phyloP scores from a whole-genome alignment of 192 early-diverging fungal species.

The Rhizophagus prolifer region DNA sequence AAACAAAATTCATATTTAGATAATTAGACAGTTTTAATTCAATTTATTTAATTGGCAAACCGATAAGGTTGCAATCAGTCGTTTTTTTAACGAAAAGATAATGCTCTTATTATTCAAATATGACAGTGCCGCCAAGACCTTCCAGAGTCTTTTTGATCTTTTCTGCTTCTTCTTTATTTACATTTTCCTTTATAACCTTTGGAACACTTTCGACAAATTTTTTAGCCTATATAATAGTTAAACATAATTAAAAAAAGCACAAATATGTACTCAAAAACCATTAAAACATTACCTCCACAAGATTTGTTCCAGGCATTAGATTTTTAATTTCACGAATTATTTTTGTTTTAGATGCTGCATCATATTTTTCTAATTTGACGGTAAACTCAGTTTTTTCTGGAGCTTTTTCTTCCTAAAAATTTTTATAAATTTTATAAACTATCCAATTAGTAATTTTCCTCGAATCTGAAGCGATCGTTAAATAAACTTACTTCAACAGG shows the following conservation, averaged over 20 bases:
- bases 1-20: background rate
- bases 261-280: background rate
- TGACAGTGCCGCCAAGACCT: slow-evolving; percentile 87
- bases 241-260: background rate
- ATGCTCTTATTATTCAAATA: slow-evolving; percentile 75
- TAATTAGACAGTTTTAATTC: background rate
- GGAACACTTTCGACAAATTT: slow-evolving; percentile 98
- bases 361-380: slow-evolving; percentile 95
- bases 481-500: slow-evolving; percentile 48
- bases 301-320: slow-evolving; percentile 86
- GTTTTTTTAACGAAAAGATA: background rate
- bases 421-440: background rate
- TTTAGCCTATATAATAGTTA: slow-evolving; percentile 72
- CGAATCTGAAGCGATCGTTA: no score
- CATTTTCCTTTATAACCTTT: slow-evolving; percentile 90
- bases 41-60: background rate
- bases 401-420: slow-evolving; percentile 73
- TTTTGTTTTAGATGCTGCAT: slow-evolving; percentile 94
- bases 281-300: slow-evolving; percentile 74
- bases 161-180: slow-evolving; percentile 93
- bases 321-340: slow-evolving; percentile 98
- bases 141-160: slow-evolving; percentile 96
- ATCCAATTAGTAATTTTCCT: no score
- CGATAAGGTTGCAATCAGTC: background rate
- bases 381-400: slow-evolving; percentile 92